These are phyloP conservation scores for Fonsecaea pedrosoi DNA, from an alignment of 2,329 filamentous ascomycete species.

Conservation along the genomic window DNA sequence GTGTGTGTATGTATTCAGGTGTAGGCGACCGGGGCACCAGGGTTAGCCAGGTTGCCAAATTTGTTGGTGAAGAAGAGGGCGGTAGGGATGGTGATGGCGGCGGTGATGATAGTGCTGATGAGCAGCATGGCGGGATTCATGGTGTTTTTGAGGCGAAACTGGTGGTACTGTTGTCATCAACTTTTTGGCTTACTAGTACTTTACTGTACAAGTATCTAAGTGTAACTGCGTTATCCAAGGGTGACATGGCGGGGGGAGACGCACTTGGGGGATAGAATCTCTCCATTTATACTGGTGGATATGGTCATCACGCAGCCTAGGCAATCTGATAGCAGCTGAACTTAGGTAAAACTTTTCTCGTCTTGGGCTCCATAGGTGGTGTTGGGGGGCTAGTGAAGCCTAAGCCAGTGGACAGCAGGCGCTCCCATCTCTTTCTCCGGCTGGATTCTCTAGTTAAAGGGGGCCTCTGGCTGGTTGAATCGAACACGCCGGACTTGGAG, in stretches of 20 bases:
- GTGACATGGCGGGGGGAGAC: not conserved
- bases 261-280: not conserved
- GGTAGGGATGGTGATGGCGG: not conserved
- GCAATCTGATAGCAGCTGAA: not conserved
- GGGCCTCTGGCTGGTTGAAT: not conserved
- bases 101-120: not conserved
- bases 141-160: not conserved
- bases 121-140: not conserved
- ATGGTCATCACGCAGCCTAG: not conserved
- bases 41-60: not conserved
- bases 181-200: not conserved
- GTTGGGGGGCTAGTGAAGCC: not conserved
- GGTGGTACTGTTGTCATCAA: not conserved
- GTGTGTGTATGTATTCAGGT: not conserved
- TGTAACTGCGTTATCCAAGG: not conserved
- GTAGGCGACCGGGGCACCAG: not conserved
- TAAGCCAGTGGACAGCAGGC: not conserved
- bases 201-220: no score
- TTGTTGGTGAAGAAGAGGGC: not conserved
- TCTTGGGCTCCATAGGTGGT: not conserved
- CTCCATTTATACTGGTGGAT: not conserved
- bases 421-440: not conserved
- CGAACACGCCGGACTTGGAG: not conserved
- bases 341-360: not conserved
- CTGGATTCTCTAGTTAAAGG: not conserved